Conservation (phyloP, 176 grass and related monocot species). For the Eleusine coracana region DNA sequence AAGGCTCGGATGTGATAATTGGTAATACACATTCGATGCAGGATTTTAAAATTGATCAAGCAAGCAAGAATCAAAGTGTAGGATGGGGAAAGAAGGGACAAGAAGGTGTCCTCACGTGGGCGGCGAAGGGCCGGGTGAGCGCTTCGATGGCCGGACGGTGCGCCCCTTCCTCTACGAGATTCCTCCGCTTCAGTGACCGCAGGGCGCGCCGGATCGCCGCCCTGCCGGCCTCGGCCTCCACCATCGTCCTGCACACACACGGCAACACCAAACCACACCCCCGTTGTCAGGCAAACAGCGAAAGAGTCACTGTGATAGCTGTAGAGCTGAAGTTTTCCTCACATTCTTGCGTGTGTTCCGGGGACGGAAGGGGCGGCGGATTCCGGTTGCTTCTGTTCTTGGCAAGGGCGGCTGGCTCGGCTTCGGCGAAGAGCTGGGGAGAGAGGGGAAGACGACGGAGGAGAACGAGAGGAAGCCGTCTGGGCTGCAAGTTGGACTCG, state of each 20-base stretch:
- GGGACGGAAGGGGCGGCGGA: not conserved
- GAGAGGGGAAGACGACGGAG: not conserved
- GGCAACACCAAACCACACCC: not conserved
- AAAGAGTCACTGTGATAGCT: not conserved
- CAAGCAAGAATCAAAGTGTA: not conserved
- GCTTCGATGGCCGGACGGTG: conserved; percentile 76
- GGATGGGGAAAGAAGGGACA: not conserved
- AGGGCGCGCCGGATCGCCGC: conserved; percentile 60
- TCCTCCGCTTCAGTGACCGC: conserved; percentile 55
- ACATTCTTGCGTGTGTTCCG: not conserved
- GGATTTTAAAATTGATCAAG: not conserved
- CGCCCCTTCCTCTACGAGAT: conserved; percentile 78
- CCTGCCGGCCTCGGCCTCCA: conserved; percentile 64
- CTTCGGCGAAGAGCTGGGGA: not conserved
- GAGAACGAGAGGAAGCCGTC: not conserved
- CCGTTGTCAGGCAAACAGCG: not conserved
- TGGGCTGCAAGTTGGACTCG: not conserved
- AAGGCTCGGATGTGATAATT: not conserved
- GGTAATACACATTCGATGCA: conserved; percentile 12
- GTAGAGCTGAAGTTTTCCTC: not conserved
- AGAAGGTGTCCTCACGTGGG: conserved; percentile 58
- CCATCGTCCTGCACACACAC: conserved; percentile 54
- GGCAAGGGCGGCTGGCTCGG: not conserved
- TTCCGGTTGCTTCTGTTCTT: not conserved
- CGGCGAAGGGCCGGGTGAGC: conserved; percentile 69